A percentile compares a stretch with the other conserved stretches of the same genome.
These are phyloP conservation scores for Thozetella sp. DNA, from an alignment of 495 filamentous ascomycete genomes.

Conservation along the genomic window DNA sequence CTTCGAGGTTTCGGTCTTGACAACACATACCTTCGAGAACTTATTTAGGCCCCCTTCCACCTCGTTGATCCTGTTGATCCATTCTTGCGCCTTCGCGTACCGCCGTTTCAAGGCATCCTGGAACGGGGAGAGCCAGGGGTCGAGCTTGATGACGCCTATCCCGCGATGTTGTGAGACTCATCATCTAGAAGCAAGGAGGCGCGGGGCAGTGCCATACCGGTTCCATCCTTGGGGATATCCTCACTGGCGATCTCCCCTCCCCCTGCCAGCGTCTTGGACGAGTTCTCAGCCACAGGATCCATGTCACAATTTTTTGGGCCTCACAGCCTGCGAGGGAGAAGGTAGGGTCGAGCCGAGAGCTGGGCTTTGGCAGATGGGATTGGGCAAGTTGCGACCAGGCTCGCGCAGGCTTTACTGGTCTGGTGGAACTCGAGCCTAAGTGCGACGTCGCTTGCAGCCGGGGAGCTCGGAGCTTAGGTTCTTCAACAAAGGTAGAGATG, in stretches of 20 bases:
- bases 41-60: conserved; percentile 89
- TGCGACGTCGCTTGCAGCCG: no score
- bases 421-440: no score
- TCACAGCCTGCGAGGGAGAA: no score
- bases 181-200: neutral
- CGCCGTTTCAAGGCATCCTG: conserved; percentile 73
- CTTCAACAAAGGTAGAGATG: no score
- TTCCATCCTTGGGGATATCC: conserved; percentile 46
- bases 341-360: no score
- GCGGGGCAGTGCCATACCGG: conserved; percentile 34
- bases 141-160: conserved; percentile 83
- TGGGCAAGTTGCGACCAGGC: no score
- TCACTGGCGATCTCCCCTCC: conserved; percentile 26
- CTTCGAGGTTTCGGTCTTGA: neutral
- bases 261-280: conserved; percentile 35
- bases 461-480: no score
- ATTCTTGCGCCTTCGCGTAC: conserved; percentile 80
- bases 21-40: conserved; percentile 74
- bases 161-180: no score
- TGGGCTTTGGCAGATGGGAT: no score
- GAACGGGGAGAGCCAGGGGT: conserved; percentile 90
- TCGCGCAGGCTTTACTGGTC: no score
- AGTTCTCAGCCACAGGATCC: conserved; percentile 33
- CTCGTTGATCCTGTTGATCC: conserved; percentile 82
- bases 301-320: conserved; percentile 23